A percentile compares a stretch with the other conserved stretches of the same genome.
These are phyloP conservation scores for Diaporthe vaccinii DNA, from an alignment of 2,329 filamentous ascomycete species.

Conservation along the genomic window DNA sequence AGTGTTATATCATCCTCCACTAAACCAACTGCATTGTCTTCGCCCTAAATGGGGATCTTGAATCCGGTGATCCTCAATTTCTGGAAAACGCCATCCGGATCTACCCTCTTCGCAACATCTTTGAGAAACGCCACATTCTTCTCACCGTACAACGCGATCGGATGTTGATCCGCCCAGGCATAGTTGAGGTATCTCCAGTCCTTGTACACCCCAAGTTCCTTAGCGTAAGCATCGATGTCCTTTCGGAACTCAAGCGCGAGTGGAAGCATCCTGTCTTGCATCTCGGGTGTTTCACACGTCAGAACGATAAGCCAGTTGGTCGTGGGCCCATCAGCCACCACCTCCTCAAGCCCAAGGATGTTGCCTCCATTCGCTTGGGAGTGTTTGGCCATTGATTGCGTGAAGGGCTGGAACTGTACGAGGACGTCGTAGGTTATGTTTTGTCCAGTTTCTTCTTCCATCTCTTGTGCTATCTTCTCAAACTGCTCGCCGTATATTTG, in stretches of 20 bases:
- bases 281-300: neutral
- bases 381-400: conserved; percentile 35
- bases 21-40: neutral
- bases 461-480: conserved; percentile 9
- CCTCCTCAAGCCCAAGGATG: conserved; percentile 50
- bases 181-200: conserved; percentile 38
- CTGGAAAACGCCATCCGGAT: conserved; percentile 25
- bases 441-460: neutral
- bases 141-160: conserved; percentile 34
- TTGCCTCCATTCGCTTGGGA: conserved; percentile 48
- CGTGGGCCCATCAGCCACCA: conserved; percentile 39
- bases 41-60: neutral
- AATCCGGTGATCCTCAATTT: conserved; percentile 7
- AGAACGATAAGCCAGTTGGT: conserved; percentile 18
- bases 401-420: conserved; percentile 12
- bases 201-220: conserved; percentile 11
- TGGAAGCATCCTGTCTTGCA: conserved; percentile 9
- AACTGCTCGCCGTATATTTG: neutral
- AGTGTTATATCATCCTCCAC: neutral
- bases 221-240: neutral
- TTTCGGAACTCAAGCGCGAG: neutral
- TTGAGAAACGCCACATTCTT: conserved; percentile 23
- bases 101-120: neutral
- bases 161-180: conserved; percentile 34
- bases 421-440: conserved; percentile 25